These are phyloP conservation scores for Lactuca sativa DNA, from an alignment of 129 eudicot genomes.

Conservation along the genomic window DNA sequence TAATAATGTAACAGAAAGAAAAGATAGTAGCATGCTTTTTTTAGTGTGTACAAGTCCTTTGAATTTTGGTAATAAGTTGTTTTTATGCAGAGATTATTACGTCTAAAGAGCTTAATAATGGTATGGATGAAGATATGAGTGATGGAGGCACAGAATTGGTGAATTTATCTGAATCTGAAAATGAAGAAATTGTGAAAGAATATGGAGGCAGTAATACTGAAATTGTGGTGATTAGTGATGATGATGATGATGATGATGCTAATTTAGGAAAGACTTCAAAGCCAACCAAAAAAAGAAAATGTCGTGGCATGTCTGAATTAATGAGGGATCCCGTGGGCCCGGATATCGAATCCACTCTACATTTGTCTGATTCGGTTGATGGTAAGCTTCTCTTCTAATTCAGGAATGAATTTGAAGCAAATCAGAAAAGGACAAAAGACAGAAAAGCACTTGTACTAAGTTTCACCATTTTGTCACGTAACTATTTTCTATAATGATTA, in stretches of 20 bases:
- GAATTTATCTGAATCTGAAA: background rate
- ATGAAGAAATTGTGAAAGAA: background rate
- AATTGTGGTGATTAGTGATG: background rate
- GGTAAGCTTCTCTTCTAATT: too few species aligned
- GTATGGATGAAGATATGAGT: background rate
- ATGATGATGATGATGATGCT: background rate
- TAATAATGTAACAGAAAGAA: background rate
- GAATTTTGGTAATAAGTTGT: background rate
- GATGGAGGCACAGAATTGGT: background rate
- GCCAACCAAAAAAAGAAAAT: too few species aligned
- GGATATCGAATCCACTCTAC: too few species aligned
- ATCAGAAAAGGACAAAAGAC: too few species aligned
- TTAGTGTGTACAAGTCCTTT: background rate
- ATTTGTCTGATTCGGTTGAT: too few species aligned
- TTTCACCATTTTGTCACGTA: too few species aligned
- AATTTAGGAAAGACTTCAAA: background rate
- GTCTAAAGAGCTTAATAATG: background rate
- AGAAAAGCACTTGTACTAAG: too few species aligned
- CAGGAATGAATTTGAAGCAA: too few species aligned
- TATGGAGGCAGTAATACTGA: background rate
- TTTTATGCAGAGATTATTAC: background rate
- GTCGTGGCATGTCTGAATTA: too few species aligned
- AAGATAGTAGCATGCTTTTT: background rate
- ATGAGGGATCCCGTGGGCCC: too few species aligned
- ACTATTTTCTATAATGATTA: too few species aligned